Evolutionary conservation across 176 grass and related monocot species (phyloP).

Genomic region (Paspalum vaginatum): DNA sequence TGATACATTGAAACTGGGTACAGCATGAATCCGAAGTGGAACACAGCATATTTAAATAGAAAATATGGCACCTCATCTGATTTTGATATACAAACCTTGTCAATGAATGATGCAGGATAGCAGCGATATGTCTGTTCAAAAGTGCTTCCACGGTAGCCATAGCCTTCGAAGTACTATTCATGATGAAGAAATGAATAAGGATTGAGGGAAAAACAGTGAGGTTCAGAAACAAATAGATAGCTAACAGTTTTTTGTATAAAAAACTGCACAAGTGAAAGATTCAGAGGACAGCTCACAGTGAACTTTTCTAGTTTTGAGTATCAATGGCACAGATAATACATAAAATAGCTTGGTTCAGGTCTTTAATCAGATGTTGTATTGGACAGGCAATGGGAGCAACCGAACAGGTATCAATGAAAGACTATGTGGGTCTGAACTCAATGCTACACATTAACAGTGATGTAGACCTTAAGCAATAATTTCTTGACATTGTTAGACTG

Average conservation of each 20-base stretch:
- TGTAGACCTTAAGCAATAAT: neutral
- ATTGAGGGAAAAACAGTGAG: neutral
- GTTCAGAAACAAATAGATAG: constrained; percentile 22
- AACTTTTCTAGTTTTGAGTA: neutral
- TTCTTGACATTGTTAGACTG: neutral
- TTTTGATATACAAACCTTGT: constrained; percentile 70
- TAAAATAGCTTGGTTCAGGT: neutral
- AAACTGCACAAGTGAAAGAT: neutral
- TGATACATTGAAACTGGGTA: constrained; percentile 33
- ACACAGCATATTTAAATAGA: constrained; percentile 17
- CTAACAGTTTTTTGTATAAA: neutral
- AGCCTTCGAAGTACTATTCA: constrained; percentile 81
- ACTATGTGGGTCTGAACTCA: neutral
- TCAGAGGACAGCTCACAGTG: neutral
- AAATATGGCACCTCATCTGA: constrained; percentile 26
- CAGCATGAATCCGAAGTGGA: neutral
- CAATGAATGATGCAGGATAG: constrained; percentile 96
- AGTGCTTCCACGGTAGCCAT: constrained; percentile 76
- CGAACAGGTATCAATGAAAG: neutral
- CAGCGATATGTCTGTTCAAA: constrained; percentile 98
- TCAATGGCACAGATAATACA: neutral
- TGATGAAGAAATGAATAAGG: constrained; percentile 39
- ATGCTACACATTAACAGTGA: neutral
- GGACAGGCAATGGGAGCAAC: neutral
- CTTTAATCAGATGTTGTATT: neutral